phyloP scores from a whole-genome alignment of 2,329 filamentous ascomycete species.

The Pezicula radicicola region DNA sequence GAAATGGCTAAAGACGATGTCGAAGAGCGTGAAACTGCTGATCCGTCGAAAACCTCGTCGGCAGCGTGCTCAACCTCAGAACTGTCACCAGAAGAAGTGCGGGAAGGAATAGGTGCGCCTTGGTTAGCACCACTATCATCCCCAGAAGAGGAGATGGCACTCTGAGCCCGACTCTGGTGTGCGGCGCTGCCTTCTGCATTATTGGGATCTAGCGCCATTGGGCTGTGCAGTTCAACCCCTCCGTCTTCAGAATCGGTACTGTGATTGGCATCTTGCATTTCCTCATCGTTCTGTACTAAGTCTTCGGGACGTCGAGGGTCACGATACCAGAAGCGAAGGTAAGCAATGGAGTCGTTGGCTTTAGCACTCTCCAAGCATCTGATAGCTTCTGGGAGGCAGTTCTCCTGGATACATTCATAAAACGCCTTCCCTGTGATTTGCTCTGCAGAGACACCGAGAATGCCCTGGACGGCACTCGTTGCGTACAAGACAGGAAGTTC shows the following conservation, averaged over 20 bases:
- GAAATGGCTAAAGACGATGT: slow-evolving; percentile 25
- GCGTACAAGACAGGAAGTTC: slow-evolving; percentile 85
- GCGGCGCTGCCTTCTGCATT: slow-evolving; percentile 1
- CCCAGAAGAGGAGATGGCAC: neutral
- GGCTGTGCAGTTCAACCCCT: slow-evolving; percentile 40
- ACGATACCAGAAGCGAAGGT: slow-evolving; percentile 80
- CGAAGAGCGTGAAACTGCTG: slow-evolving; percentile 19
- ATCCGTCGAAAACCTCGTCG: slow-evolving; percentile 40
- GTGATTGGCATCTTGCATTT: slow-evolving; percentile 35
- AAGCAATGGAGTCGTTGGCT: slow-evolving; percentile 86
- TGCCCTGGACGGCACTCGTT: slow-evolving; percentile 70
- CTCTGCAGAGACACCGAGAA: slow-evolving; percentile 69
- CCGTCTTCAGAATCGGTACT: slow-evolving; percentile 42
- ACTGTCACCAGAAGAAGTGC: slow-evolving; percentile 44
- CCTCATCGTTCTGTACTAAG: slow-evolving; percentile 36
- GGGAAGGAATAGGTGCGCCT: neutral
- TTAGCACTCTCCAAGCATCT: slow-evolving; percentile 81
- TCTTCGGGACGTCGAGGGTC: slow-evolving; percentile 64
- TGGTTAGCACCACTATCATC: neutral
- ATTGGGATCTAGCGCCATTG: slow-evolving; percentile 36
- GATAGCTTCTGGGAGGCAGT: slow-evolving; percentile 73
- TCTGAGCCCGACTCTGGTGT: neutral
- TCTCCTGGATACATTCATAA: slow-evolving; percentile 81
- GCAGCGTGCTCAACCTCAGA: slow-evolving; percentile 35
- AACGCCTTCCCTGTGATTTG: slow-evolving; percentile 76